These are phyloP conservation scores for Phialophora tarda DNA, from an alignment of 2,329 filamentous ascomycete genomes.

Conservation along the genomic window DNA sequence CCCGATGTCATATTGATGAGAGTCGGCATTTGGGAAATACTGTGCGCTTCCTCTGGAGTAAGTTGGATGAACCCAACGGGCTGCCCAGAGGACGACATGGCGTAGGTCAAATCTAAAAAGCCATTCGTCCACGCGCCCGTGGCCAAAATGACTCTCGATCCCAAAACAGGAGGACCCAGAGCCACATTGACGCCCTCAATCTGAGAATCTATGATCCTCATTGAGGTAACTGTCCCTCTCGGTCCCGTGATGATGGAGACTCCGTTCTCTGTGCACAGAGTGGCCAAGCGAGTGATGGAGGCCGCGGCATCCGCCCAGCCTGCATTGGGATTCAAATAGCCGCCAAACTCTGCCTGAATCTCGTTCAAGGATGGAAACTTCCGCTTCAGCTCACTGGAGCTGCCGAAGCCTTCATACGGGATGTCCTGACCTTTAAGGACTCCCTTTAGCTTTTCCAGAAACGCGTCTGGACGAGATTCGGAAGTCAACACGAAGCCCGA, in stretches of 20 bases:
- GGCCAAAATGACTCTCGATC: constrained; percentile 77
- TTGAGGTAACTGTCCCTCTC: constrained; percentile 30
- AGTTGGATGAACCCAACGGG: constrained; percentile 77
- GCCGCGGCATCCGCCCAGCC: constrained; percentile 53
- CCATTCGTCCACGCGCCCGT: constrained; percentile 87
- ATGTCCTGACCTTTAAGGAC: constrained; percentile 2
- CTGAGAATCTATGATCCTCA: constrained; percentile 40
- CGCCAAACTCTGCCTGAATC: constrained; percentile 47
- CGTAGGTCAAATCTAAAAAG: constrained; percentile 75
- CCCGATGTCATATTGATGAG: constrained; percentile 55
- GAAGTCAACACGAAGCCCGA: constrained; percentile 39
- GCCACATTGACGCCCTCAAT: constrained; percentile 67
- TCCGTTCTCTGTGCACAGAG: constrained; percentile 17
- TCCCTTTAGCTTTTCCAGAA: constrained; percentile 20
- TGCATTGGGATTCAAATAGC: constrained; percentile 53
- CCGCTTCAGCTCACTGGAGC: constrained; percentile 41
- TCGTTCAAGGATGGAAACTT: constrained; percentile 49
- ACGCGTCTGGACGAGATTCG: constrained; percentile 40
- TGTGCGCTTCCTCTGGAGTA: constrained; percentile 71
- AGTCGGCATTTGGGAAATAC: constrained; percentile 70
- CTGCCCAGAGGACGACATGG: constrained; percentile 80
- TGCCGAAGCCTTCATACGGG: constrained; percentile 6
- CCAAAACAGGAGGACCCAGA: constrained; percentile 59
- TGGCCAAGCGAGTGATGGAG: constrained; percentile 25
- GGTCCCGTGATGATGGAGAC: constrained; percentile 29